Percentiles rank a stretch among this genome's conserved stretches.
These are phyloP conservation scores for Chondrus crispus DNA, from an alignment of 23 red algal genomes.

Conservation along the genomic window DNA sequence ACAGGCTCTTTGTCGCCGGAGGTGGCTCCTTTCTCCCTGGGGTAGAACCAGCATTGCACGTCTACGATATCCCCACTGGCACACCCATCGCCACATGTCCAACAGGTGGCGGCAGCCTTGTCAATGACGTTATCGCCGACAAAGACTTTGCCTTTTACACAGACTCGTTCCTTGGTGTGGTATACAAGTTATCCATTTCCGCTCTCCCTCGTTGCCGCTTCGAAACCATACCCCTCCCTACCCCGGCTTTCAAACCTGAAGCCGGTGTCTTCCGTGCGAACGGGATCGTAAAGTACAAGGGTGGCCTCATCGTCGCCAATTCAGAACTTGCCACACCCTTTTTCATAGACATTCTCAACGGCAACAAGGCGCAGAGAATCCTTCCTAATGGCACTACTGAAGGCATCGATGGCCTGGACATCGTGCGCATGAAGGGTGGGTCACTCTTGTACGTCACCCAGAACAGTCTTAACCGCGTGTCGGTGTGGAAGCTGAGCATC, in stretches of 20 bases:
- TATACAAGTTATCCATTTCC: neutral
- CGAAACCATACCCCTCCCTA: neutral
- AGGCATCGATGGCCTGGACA: neutral
- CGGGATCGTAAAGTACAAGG: neutral
- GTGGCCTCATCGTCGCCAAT: neutral
- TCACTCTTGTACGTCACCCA: neutral
- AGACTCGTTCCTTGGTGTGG: neutral
- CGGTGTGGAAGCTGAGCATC: neutral
- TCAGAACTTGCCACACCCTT: neutral
- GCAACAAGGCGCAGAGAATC: neutral
- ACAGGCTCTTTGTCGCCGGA: constrained; percentile 15
- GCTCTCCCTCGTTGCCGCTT: neutral
- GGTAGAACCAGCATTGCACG: neutral
- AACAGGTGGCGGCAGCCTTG: neutral
- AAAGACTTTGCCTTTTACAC: neutral
- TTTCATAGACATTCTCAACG: neutral
- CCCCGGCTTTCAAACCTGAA: neutral
- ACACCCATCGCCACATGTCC: neutral
- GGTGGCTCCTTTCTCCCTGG: neutral
- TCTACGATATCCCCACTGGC: neutral
- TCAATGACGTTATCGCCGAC: constrained; percentile 1
- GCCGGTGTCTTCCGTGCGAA: neutral
- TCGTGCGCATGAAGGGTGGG: neutral
- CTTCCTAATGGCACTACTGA: neutral
- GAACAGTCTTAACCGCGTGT: neutral